These are phyloP conservation scores for Spinacia oleracea DNA, from an alignment of 179 eudicot species.

Conservation along the genomic window DNA sequence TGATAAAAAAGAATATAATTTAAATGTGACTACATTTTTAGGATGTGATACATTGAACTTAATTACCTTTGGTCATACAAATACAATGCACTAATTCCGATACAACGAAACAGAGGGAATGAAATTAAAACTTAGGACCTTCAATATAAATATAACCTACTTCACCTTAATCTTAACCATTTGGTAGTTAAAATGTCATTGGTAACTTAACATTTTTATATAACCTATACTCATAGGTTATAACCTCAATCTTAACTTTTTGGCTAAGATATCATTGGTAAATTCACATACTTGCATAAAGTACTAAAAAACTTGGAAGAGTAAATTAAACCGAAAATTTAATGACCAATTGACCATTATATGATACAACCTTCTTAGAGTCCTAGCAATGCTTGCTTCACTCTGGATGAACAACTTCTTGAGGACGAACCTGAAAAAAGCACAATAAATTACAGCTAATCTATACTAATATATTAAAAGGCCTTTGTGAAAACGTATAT, in stretches of 20 bases:
- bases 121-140: not conserved
- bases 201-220: not conserved
- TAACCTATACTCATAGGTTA: not conserved
- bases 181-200: not conserved
- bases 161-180: not conserved
- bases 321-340: not conserved
- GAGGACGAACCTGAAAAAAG: conserved; percentile 28
- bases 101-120: not conserved
- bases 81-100: not conserved
- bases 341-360: not conserved
- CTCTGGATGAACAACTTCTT: conserved; percentile 27
- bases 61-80: not conserved
- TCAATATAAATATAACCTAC: not conserved
- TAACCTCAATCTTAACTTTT: conserved; percentile 8
- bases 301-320: not conserved
- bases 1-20: too few relatives aligned
- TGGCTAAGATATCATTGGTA: conserved; percentile 2
- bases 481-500: too few relatives aligned
- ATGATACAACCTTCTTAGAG: not conserved
- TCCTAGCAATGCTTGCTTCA: not conserved
- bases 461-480: too few relatives aligned
- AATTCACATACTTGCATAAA: not conserved
- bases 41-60: too few relatives aligned
- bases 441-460: not conserved
- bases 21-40: too few relatives aligned